A percentile compares a stretch with the other conserved stretches of the same genome.
Evolutionary conservation across 805 yeast genomes (phyloP).

Genomic region (Wickerhamiella domercqiae): DNA sequence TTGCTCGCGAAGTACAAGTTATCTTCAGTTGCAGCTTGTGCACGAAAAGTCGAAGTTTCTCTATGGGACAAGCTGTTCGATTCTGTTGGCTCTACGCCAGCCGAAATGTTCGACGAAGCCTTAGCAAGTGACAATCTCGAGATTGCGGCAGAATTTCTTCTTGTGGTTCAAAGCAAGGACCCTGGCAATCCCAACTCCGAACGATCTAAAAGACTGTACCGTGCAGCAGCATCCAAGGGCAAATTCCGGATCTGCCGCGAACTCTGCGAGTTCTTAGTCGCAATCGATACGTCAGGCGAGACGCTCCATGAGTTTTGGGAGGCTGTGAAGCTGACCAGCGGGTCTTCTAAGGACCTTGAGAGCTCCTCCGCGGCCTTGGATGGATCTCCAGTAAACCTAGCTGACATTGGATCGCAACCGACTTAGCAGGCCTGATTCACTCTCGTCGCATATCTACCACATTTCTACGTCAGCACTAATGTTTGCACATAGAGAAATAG

Average conservation of each 20-base stretch:
- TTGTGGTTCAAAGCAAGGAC: slow-evolving; percentile 25
- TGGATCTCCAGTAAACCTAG: too few relatives aligned
- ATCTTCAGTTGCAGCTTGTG: slow-evolving; percentile 31
- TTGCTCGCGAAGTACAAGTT: slow-evolving; percentile 24
- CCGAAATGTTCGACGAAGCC: slow-evolving; percentile 24
- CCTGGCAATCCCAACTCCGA: slow-evolving; percentile 12
- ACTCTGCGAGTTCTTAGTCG: slow-evolving; percentile 26
- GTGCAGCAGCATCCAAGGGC: slow-evolving; percentile 22
- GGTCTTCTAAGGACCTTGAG: too few relatives aligned
- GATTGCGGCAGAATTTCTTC: slow-evolving; percentile 28
- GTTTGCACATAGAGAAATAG: too few relatives aligned
- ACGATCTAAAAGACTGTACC: slow-evolving; percentile 20
- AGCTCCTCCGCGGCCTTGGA: too few relatives aligned
- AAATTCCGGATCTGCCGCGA: slow-evolving; percentile 26
- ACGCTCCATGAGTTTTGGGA: slow-evolving; percentile 13
- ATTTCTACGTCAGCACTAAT: too few relatives aligned
- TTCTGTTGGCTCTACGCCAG: slow-evolving; percentile 23
- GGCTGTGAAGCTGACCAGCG: too few relatives aligned
- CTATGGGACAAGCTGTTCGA: slow-evolving; percentile 34
- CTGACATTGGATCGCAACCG: too few relatives aligned
- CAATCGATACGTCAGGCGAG: slow-evolving; percentile 23
- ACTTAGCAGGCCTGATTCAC: too few relatives aligned
- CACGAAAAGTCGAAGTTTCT: slow-evolving; percentile 41
- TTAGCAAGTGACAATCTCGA: slow-evolving; percentile 22
- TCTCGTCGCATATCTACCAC: too few relatives aligned